These are phyloP conservation scores for Sistotremastrum niveocremeum DNA, from an alignment of 768 basidiomycete genomes.

Conservation along the genomic window DNA sequence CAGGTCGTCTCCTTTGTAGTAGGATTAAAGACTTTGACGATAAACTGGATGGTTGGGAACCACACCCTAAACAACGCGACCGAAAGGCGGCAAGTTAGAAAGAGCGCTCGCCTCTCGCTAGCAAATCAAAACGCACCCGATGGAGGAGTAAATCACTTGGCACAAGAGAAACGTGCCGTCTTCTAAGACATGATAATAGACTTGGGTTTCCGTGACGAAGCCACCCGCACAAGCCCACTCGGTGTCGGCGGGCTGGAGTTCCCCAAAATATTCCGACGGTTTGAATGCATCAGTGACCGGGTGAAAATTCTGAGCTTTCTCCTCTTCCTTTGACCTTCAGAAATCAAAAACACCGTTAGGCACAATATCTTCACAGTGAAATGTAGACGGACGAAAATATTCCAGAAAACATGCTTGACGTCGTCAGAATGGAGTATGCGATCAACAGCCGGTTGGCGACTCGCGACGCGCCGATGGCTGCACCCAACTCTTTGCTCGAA, in stretches of 20 bases:
- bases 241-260: slow-evolving; percentile 58
- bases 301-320: slow-evolving; percentile 62
- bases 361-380: slow-evolving; percentile 1
- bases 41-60: slow-evolving; percentile 92
- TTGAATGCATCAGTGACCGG: slow-evolving; percentile 56
- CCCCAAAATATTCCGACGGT: slow-evolving; percentile 53
- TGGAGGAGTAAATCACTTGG: slow-evolving; percentile 78
- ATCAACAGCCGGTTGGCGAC: no score
- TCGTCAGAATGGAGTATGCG: slow-evolving; percentile 8
- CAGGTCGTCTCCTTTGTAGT: slow-evolving; percentile 60
- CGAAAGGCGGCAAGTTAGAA: slow-evolving; percentile 6
- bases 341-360: background rate
- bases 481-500: no score
- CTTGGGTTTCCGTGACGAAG: slow-evolving; percentile 85
- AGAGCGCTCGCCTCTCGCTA: no score
- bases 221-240: slow-evolving; percentile 77
- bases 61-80: slow-evolving; percentile 44
- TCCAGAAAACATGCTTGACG: slow-evolving; percentile 52
- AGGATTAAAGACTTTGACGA: slow-evolving; percentile 77
- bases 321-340: no score
- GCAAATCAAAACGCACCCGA: slow-evolving; percentile 49
- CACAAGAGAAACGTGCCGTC: slow-evolving; percentile 71
- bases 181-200: slow-evolving; percentile 67
- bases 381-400: slow-evolving; percentile 55
- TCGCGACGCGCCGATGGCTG: no score